A percentile compares a stretch with the other conserved stretches of the same genome.
phyloP scores from a whole-genome alignment of 2,329 filamentous ascomycete species.

The Aureobasidium vineae region DNA sequence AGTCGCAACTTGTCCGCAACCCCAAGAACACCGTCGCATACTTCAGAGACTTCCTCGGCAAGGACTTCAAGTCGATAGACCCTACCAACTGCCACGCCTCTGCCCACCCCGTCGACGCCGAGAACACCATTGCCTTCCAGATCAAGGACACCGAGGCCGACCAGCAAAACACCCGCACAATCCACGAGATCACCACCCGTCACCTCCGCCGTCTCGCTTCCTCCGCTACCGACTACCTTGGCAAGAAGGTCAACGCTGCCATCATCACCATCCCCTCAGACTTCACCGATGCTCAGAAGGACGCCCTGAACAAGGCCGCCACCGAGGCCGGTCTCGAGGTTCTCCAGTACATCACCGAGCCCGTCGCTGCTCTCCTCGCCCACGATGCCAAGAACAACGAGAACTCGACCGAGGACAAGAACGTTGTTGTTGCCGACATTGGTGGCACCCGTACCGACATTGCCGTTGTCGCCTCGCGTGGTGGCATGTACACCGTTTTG shows the following conservation, averaged over 20 bases:
- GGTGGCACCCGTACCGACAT: constrained; percentile 92
- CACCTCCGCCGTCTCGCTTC: constrained; percentile 77
- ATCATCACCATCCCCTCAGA: constrained; percentile 94
- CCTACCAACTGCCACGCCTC: constrained; percentile 92
- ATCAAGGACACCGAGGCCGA: constrained; percentile 65
- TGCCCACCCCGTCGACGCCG: constrained; percentile 77
- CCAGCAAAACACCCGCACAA: constrained; percentile 63
- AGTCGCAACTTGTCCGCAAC: constrained; percentile 89
- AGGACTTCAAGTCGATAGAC: constrained; percentile 97
- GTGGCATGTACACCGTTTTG: constrained; percentile 93
- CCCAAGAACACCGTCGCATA: constrained; percentile 89
- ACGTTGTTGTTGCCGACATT: constrained; percentile 85
- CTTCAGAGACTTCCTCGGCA: constrained; percentile 93
- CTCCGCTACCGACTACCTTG: constrained; percentile 87
- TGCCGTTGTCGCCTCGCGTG: constrained; percentile 82
- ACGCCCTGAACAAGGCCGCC: constrained; percentile 73
- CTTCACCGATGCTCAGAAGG: constrained; percentile 83
- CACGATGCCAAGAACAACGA: constrained; percentile 80
- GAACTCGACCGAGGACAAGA: constrained; percentile 75
- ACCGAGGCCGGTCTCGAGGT: constrained; percentile 81
- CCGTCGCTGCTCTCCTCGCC: constrained; percentile 81
- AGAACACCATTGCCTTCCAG: constrained; percentile 72
- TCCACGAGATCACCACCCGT: constrained; percentile 79
- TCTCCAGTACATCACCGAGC: constrained; percentile 89
- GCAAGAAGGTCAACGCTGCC: constrained; percentile 89